Percentiles rank a stretch among this genome's conserved stretches.
phyloP scores from a whole-genome alignment of 1,284 basidiomycete species.

The Rhodotorula sp. region DNA sequence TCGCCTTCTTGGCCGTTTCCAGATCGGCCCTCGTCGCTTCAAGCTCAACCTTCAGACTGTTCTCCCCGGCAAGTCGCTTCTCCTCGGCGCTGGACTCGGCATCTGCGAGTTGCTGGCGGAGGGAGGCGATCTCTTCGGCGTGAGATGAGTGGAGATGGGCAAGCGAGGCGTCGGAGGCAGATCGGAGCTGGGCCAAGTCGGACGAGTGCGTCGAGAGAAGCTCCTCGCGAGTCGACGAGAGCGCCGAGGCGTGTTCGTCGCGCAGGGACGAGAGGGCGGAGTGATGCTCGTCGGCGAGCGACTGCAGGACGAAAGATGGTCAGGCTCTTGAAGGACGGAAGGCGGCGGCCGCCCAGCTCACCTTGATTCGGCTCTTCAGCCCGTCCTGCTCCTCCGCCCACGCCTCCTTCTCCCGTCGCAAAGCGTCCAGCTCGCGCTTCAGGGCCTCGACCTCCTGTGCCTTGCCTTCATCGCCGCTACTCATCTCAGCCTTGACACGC shows the following conservation, averaged over 20 bases:
- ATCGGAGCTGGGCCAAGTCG: slow-evolving; percentile 67
- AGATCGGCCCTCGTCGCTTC: slow-evolving; percentile 70
- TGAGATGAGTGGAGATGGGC: slow-evolving; percentile 66
- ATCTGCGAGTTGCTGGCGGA: neutral
- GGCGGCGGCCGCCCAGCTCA: fast-evolving
- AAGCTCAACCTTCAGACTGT: slow-evolving; percentile 58
- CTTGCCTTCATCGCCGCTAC: neutral
- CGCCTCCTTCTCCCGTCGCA: neutral
- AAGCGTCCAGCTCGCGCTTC: neutral
- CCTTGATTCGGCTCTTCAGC: neutral
- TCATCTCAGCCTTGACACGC: neutral
- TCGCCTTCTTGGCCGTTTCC: slow-evolving; percentile 61
- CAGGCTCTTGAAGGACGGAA: neutral
- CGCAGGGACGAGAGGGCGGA: slow-evolving; percentile 49
- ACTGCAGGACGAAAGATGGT: slow-evolving; percentile 37
- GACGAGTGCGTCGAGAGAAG: slow-evolving; percentile 63
- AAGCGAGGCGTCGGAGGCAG: slow-evolving; percentile 63
- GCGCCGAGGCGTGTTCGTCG: neutral
- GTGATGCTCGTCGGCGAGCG: slow-evolving; percentile 67
- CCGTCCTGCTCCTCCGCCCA: neutral
- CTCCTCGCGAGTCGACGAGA: slow-evolving; percentile 49
- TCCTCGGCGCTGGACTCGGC: neutral
- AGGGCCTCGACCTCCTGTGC: neutral
- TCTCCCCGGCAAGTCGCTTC: neutral
- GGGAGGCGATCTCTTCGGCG: slow-evolving; percentile 57